Percentiles rank a stretch among this genome's conserved stretches.
Evolutionary conservation across 805 yeast species (phyloP).

Genomic region (Saturnispora sanitii): DNA sequence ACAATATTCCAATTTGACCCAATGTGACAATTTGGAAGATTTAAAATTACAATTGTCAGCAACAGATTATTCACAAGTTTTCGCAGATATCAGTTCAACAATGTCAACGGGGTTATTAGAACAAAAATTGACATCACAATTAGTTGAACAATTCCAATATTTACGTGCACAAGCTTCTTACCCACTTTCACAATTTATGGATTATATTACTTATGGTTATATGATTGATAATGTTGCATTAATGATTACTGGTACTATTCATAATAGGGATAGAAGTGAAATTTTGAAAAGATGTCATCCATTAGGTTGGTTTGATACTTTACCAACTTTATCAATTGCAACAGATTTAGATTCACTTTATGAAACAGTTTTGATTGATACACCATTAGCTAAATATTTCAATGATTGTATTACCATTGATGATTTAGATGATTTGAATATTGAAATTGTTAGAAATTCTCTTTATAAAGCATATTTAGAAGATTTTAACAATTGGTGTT

Average conservation of each 20-base stretch:
- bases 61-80: conserved; percentile 89
- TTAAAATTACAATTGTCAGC: conserved; percentile 88
- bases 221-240: conserved; percentile 97
- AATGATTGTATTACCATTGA: conserved; percentile 78
- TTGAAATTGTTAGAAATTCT: conserved; percentile 87
- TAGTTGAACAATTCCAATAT: conserved; percentile 78
- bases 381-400: conserved; percentile 96
- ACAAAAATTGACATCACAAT: conserved; percentile 60
- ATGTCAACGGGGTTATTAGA: conserved; percentile 82
- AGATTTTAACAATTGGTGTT: conserved; percentile 65
- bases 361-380: conserved; percentile 86
- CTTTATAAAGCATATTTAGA: conserved; percentile 89
- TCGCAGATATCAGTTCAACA: conserved; percentile 74
- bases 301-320: conserved; percentile 95
- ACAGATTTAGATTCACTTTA: conserved; percentile 91
- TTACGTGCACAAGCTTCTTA: conserved; percentile 77
- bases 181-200: conserved; percentile 73
- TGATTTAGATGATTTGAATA: conserved; percentile 89
- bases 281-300: conserved; percentile 90
- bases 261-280: conserved; percentile 84
- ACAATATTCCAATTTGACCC: conserved; percentile 88
- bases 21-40: conserved; percentile 92
- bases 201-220: conserved; percentile 88
- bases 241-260: conserved; percentile 95
- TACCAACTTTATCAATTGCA: conserved; percentile 90